phyloP scores from a whole-genome alignment of 1,139 yeast genomes.

The Blastobotrys indianensis region DNA sequence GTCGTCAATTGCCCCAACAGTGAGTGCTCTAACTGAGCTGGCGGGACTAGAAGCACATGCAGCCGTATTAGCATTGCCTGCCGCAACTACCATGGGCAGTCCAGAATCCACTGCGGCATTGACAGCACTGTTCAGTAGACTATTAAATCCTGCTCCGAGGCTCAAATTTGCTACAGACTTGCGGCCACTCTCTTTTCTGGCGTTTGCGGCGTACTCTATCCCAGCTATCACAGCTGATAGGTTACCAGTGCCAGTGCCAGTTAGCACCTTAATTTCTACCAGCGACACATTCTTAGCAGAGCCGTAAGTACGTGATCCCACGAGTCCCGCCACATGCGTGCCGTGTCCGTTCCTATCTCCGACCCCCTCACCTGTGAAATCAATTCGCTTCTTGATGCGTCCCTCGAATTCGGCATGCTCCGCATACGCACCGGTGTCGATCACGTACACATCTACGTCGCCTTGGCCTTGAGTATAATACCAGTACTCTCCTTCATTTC shows the following conservation, averaged over 20 bases:
- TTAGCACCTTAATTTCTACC: slow-evolving; percentile 70
- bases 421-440: slow-evolving; percentile 67
- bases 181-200: slow-evolving; percentile 40
- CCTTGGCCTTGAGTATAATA: slow-evolving; percentile 37
- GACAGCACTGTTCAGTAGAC: slow-evolving; percentile 66
- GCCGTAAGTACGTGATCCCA: slow-evolving; percentile 73
- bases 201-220: slow-evolving; percentile 69
- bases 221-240: slow-evolving; percentile 62
- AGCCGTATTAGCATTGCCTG: slow-evolving; percentile 74
- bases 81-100: slow-evolving; percentile 75
- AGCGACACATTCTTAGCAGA: slow-evolving; percentile 65
- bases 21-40: slow-evolving; percentile 61
- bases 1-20: slow-evolving; percentile 90
- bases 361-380: slow-evolving; percentile 56
- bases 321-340: slow-evolving; percentile 86
- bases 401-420: slow-evolving; percentile 63
- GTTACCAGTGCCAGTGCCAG: slow-evolving; percentile 58
- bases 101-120: slow-evolving; percentile 70
- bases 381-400: slow-evolving; percentile 52
- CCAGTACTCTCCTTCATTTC: slow-evolving; percentile 20
- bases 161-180: slow-evolving; percentile 74
- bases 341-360: slow-evolving; percentile 69
- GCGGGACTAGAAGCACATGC: slow-evolving; percentile 85
- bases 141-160: slow-evolving; percentile 65
- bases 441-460: slow-evolving; percentile 65